A percentile compares a stretch with the other conserved stretches of the same genome.
phyloP scores from a whole-genome alignment of 345 rosid species.

The Bruguiera sexangula region DNA sequence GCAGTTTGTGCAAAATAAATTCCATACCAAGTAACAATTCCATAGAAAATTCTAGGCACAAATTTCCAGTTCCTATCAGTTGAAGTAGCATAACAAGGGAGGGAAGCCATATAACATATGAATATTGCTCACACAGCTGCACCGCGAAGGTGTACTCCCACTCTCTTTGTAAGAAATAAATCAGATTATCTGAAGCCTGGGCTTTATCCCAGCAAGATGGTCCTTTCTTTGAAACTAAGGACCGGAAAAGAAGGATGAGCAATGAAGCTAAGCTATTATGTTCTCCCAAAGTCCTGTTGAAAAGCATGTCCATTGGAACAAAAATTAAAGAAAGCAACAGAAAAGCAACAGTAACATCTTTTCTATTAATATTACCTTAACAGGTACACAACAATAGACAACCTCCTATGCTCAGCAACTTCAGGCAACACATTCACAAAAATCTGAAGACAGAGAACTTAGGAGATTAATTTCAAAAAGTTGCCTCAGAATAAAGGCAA shows the following conservation, averaged over 20 bases:
- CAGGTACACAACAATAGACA: constrained; percentile 56
- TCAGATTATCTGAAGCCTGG: constrained; percentile 28
- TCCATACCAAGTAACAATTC: constrained; percentile 54
- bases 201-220: constrained; percentile 30
- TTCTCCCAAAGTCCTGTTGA: constrained; percentile 82
- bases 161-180: constrained; percentile 43
- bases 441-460: constrained; percentile 40
- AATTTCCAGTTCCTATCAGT: constrained; percentile 34
- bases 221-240: constrained; percentile 54
- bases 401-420: constrained; percentile 72
- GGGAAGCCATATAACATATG: constrained; percentile 82
- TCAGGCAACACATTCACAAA: constrained; percentile 78
- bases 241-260: constrained; percentile 66
- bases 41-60: constrained; percentile 32
- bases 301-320: constrained; percentile 16
- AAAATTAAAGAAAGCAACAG: constrained; percentile 11
- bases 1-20: constrained; percentile 61
- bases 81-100: constrained; percentile 62
- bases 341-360: constrained; percentile 1
- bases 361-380: constrained; percentile 54
- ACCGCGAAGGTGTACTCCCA: constrained; percentile 85
- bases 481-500: neutral
- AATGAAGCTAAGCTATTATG: constrained; percentile 68
- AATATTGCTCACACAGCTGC: constrained; percentile 70
- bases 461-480: constrained; percentile 4